phyloP scores from a whole-genome alignment of 441 rosid genomes.

The Euphorbia schlechtendalii region DNA sequence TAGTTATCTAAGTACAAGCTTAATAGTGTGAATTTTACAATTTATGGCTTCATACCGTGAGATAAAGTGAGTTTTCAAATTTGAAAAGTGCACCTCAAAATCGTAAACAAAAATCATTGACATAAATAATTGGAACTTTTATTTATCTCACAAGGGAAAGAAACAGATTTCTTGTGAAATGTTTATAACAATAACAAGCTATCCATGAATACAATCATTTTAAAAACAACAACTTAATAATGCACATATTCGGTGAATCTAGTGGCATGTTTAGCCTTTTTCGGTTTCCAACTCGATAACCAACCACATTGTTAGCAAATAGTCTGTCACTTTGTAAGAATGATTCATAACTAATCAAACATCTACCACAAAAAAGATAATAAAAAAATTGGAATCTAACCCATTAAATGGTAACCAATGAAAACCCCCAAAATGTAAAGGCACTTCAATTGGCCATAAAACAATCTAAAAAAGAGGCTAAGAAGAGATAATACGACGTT shows the following conservation, averaged over 20 bases:
- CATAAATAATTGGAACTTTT: background rate
- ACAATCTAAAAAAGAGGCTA: background rate
- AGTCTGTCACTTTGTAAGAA: background rate
- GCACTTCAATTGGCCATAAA: background rate
- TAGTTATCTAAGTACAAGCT: too few relatives aligned
- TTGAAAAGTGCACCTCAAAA: background rate
- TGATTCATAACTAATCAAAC: too few relatives aligned
- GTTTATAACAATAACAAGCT: too few relatives aligned
- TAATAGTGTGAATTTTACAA: too few relatives aligned
- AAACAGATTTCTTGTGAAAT: constrained; percentile 14
- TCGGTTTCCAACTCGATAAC: too few relatives aligned
- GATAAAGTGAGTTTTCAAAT: background rate
- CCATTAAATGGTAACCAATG: background rate
- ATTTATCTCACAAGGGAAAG: background rate
- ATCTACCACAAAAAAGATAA: too few relatives aligned
- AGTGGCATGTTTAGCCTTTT: too few relatives aligned
- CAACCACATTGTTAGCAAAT: too few relatives aligned
- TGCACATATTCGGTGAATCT: too few relatives aligned
- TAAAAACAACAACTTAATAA: too few relatives aligned
- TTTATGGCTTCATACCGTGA: background rate
- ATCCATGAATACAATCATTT: too few relatives aligned
- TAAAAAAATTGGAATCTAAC: background rate
- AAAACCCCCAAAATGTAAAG: background rate
- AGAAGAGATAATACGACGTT: background rate
- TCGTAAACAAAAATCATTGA: background rate